Evolutionary conservation across 345 rosid species (phyloP), one percentile per base, ranked within the genome.

Genomic region (Litchi chinensis): DNA sequence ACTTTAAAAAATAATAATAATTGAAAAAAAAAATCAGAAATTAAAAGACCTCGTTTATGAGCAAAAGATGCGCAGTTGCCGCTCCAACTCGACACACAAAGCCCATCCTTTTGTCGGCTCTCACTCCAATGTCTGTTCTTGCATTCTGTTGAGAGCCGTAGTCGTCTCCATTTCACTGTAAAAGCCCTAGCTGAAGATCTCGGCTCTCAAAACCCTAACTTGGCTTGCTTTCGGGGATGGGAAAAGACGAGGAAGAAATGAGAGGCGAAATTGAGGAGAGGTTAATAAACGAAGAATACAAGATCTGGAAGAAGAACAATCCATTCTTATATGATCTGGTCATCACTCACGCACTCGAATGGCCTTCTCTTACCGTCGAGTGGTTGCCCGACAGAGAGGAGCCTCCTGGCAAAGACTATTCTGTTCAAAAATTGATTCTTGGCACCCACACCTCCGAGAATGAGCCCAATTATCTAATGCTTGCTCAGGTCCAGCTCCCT

Each of bases 291-390:
- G 98, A 96, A 84, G 99, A 94, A 82, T 96, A 96, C 91, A 94
- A 96, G 90, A 94, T 94, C 72, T 96, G 98, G 99, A 96, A 96
- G 88, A 96, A 96, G 89, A 96, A 96, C 87, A 96, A 98, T 39
- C 99, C 99, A 7, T 96, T 96, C 82, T 91, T 96, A 16, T 96
- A 96, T 84, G 98, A 96, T 84, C 93, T 96, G 48, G 97, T 96
- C 71, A 94, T 96, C 48, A 94, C 98, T 56, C 98, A 96, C 68
- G 99, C 99, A 80, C 92, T 96, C 19, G 98, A 96, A 73, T 96
- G 98, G 99, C 99, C 99, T 5, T 96, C 98, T 22, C 97, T 94
- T 77, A 94, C 98, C 50, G 98, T 96, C 12, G 98, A 94, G 87
- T 94, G 98, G 98, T 86, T 96, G 1, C 98, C 98, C 5, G 97